phyloP scores from a whole-genome alignment of 2,329 filamentous ascomycete species.

The Cladosporium cucumerinum region DNA sequence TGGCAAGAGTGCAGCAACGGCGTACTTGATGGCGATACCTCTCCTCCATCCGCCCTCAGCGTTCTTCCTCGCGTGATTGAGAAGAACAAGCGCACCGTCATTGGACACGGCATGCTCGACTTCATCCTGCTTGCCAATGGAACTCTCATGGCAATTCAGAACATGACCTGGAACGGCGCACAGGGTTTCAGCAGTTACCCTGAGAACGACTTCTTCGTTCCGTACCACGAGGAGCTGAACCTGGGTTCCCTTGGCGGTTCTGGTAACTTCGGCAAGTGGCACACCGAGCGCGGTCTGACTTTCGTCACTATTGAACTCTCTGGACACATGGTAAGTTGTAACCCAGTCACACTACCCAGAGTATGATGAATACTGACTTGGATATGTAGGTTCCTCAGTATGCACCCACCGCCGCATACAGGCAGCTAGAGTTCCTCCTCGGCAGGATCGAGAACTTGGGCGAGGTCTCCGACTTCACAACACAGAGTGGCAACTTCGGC shows the following conservation, averaged over 20 bases:
- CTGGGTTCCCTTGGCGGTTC: slow-evolving; percentile 53
- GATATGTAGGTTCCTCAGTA: slow-evolving; percentile 53
- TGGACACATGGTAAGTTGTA: slow-evolving; percentile 58
- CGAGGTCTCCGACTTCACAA: slow-evolving; percentile 36
- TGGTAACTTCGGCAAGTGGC: slow-evolving; percentile 66
- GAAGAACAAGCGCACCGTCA: slow-evolving; percentile 66
- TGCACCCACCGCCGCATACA: slow-evolving; percentile 63
- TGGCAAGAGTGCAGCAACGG: slow-evolving; percentile 58
- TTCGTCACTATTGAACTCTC: slow-evolving; percentile 61
- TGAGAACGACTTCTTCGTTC: slow-evolving; percentile 63
- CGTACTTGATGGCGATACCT: slow-evolving; percentile 51
- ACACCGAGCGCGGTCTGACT: slow-evolving; percentile 73
- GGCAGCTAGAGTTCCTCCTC: slow-evolving; percentile 72
- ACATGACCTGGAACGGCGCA: slow-evolving; percentile 73
- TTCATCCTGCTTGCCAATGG: slow-evolving; percentile 66
- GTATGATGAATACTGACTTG: background rate
- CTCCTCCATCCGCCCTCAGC: slow-evolving; percentile 52
- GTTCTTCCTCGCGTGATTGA: slow-evolving; percentile 71
- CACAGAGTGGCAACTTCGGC: slow-evolving; percentile 29
- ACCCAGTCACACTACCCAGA: slow-evolving; percentile 7
- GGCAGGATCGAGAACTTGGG: slow-evolving; percentile 61
- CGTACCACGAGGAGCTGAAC: slow-evolving; percentile 54
- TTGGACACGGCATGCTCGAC: slow-evolving; percentile 69
- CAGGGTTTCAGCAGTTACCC: slow-evolving; percentile 67
- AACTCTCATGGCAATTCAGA: slow-evolving; percentile 69